phyloP scores from a whole-genome alignment of 2,329 filamentous ascomycete species.

The Pseudogymnoascus sp. region DNA sequence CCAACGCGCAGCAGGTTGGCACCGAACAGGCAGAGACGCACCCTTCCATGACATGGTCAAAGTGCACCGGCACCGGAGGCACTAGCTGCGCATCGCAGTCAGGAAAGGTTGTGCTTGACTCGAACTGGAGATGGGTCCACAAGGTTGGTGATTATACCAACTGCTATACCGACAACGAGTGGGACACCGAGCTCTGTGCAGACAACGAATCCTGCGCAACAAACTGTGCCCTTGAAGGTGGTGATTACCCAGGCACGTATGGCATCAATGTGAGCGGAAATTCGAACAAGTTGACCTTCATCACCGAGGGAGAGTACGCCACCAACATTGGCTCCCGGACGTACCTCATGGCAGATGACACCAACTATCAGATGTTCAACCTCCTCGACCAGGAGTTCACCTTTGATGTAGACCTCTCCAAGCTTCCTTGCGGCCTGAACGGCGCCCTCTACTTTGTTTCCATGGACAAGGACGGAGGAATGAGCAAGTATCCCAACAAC shows the following conservation, averaged over 20 bases:
- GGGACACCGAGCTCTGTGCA: slow-evolving; percentile 36
- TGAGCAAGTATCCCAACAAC: slow-evolving; percentile 42
- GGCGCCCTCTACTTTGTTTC: slow-evolving; percentile 60
- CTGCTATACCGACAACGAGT: slow-evolving; percentile 38
- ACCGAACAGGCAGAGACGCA: slow-evolving; percentile 41
- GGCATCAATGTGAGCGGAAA: slow-evolving; percentile 47
- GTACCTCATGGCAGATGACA: slow-evolving; percentile 56
- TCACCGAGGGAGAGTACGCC: slow-evolving; percentile 39
- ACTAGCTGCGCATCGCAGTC: slow-evolving; percentile 39
- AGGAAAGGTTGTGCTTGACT: slow-evolving; percentile 45
- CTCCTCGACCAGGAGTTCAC: slow-evolving; percentile 62
- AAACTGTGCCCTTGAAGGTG: slow-evolving; percentile 47
- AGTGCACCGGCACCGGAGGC: slow-evolving; percentile 34
- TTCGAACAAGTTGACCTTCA: slow-evolving; percentile 48
- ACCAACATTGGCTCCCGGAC: slow-evolving; percentile 49
- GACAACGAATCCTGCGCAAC: slow-evolving; percentile 37
- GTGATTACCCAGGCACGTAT: slow-evolving; percentile 45
- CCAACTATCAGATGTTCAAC: slow-evolving; percentile 58
- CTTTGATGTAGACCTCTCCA: slow-evolving; percentile 64
- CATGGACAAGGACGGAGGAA: slow-evolving; percentile 57
- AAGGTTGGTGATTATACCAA: slow-evolving; percentile 34
- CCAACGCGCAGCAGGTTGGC: slow-evolving; percentile 41
- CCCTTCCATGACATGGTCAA: slow-evolving; percentile 45
- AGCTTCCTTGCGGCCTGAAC: slow-evolving; percentile 62
- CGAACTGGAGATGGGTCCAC: slow-evolving; percentile 54